Base-by-base conservation (phyloP, 2,329 filamentous ascomycete genomes). In the Fusarium hainanense region DNA sequence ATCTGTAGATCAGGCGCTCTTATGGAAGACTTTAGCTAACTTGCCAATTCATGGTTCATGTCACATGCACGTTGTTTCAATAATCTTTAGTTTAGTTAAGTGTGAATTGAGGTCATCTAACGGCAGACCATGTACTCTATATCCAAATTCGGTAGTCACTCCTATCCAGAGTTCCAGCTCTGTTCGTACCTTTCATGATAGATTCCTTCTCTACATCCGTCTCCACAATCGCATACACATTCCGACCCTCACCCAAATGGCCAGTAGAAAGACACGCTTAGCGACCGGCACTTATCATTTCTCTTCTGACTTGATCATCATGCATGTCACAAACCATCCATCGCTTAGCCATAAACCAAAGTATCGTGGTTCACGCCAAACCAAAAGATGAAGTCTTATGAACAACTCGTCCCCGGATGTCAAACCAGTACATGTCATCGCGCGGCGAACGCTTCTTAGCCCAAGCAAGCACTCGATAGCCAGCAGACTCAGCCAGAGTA, bases 381-480 rank as follows among this genome's bases (percentile, higher is more conserved):
- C 14, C 0, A 37, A 3, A 7, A 20, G 7, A 4, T 20, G 30
- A 2, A 30, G 4, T 4, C n/a, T 16, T 4, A 14, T 34, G 23
- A n/a, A 64, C 13, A 3, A 41, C n/a, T 9, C 56, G 25, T 14
- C 59, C 61, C 3, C 46, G 25, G 6, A 40, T 51, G 8, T 58
- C 58, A 30, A 63, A 49, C 32, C 32, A 37, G 16, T 18, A 34
- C 32, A 8, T 10, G 8, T 34, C 32, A 34, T 10, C 8, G 8
- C 16, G 4, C 8, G 16, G 8, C 16, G 5, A 34, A 18, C n/a
- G 9, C 32, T 21, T 6, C 10, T 32, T 6, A 0, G 11, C 16
- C 50, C 61, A 64, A 16, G 28, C 50, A 13, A 64, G 13, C 10
- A 63, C 37, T 2, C 61, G 50, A 12, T 25, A 49, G 10, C 50